A percentile compares a stretch with the other conserved stretches of the same genome.
These are phyloP conservation scores for Neostapfia colusana DNA, from an alignment of 176 grass and related monocot species.

Conservation along the genomic window DNA sequence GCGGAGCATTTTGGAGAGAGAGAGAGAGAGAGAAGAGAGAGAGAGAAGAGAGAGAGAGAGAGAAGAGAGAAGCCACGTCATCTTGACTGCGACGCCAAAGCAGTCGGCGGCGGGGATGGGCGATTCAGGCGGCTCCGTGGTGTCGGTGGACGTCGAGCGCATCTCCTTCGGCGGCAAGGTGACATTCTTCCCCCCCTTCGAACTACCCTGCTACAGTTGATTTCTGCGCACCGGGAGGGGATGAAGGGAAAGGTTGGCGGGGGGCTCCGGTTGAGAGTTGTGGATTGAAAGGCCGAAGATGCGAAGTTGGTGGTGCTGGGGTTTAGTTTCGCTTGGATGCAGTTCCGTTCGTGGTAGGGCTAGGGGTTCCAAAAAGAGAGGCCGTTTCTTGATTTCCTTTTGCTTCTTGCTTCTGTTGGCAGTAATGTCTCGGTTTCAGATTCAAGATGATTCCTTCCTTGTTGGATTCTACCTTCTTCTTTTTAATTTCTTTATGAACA, in stretches of 20 bases:
- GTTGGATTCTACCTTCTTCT: constrained; percentile 13
- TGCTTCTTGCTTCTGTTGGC: constrained; percentile 15
- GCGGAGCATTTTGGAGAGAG: constrained; percentile 8
- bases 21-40: constrained; percentile 7
- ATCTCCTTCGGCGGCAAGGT: constrained; percentile 98
- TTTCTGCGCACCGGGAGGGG: constrained; percentile 7
- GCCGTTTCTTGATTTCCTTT: not conserved
- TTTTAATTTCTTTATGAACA: not conserved
- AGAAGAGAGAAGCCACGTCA: not conserved
- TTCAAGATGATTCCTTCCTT: constrained; percentile 8
- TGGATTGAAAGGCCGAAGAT: not conserved
- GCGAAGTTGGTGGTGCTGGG: constrained; percentile 9
- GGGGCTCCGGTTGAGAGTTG: constrained; percentile 2
- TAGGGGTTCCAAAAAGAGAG: constrained; percentile 7
- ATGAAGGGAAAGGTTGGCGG: not conserved
- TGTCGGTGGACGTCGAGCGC: constrained; percentile 81
- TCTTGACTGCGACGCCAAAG: constrained; percentile 17
- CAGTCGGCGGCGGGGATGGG: constrained; percentile 54
- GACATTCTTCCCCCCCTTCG: not conserved
- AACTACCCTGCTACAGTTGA: not conserved
- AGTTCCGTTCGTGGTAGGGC: not conserved
- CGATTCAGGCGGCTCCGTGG: constrained; percentile 80
- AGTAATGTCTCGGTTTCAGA: constrained; percentile 31
- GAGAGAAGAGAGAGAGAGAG: not conserved
- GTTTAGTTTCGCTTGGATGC: constrained; percentile 22